Evolutionary conservation across 176 grass and related monocot species (phyloP), one percentile per base, ranked within the genome.

Genomic region (Phoenix dactylifera): DNA sequence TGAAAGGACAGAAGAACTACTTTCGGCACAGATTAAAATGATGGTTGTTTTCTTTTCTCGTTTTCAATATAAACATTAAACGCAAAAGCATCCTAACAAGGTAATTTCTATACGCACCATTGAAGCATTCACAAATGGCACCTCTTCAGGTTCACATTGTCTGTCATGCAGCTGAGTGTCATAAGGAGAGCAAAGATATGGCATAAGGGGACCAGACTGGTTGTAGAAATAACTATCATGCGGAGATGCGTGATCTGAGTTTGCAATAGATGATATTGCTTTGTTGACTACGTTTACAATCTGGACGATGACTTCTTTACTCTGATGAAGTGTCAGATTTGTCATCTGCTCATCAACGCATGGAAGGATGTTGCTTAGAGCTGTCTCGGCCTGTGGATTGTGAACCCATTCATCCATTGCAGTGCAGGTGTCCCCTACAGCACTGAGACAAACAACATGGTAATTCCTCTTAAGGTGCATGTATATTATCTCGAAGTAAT

Each of bases 371-470:
- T 72, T 82, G 54, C 83, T 82, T 22, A 89, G 74, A 25, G 86
- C 77, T 35, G 77, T 89, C 52, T 64, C 70, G 55, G 71, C 86
- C 25, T 72, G 61, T 20, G 86, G 76, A 55, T 68, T 71, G 65
- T 5, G 65, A 57, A 81, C 77, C 86, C 86, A 89, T 68, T 89
- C 86, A 22, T 28, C 66, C 86, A 84, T 84, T 48, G 86, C 86
- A 52, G 60, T 70, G 35, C 86, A 89, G 2, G 70, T 77, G 71
- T 89, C 86, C 3, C 69, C 77, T 3, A 81, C 70, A 51, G 79
- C 77, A 60, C 86, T 89, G 32, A 26, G 51, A 67, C 18, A 50
- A 1, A 23, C 12, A 50, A 58, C 22, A 7, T 20, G 4, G 22
- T 55, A 55, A 55, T 19, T 22, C 18, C 3, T 23, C 20, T 18